Evolutionary conservation across 2,329 filamentous ascomycete species (phyloP).

Genomic region (Cadophora sp.): DNA sequence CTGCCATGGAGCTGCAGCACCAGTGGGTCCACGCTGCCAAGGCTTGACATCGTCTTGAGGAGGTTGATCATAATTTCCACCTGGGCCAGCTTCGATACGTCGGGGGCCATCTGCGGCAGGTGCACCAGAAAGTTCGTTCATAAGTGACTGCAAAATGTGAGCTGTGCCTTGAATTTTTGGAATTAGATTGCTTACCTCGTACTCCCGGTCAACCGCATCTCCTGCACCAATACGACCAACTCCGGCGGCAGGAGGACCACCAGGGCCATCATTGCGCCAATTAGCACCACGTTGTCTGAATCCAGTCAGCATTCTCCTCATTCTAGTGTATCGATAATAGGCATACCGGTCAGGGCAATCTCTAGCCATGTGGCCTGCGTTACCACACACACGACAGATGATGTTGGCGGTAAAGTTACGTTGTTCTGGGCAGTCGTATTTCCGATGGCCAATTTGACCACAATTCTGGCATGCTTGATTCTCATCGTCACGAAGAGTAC

Average conservation of each 20-base stretch:
- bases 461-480: slow-evolving; percentile 99
- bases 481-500: slow-evolving; percentile 97
- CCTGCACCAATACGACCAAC: slow-evolving; percentile 74
- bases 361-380: slow-evolving; percentile 96
- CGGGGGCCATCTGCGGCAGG: slow-evolving; percentile 67
- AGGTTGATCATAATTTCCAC: slow-evolving; percentile 61
- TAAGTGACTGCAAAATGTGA: slow-evolving; percentile 75
- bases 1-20: slow-evolving; percentile 81
- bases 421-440: slow-evolving; percentile 97
- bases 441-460: slow-evolving; percentile 97
- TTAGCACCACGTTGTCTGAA: slow-evolving; percentile 78
- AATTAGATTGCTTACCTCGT: slow-evolving; percentile 73
- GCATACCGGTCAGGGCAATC: slow-evolving; percentile 87
- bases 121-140: slow-evolving; percentile 89
- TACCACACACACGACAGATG: slow-evolving; percentile 97
- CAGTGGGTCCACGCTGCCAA: slow-evolving; percentile 87
- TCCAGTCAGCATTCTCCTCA: slow-evolving; percentile 30
- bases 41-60: slow-evolving; percentile 70
- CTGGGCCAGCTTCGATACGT: slow-evolving; percentile 84
- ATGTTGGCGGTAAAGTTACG: slow-evolving; percentile 99
- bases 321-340: not conserved
- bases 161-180: not conserved
- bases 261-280: slow-evolving; percentile 81
- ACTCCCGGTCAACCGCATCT: slow-evolving; percentile 90
- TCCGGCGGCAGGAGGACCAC: slow-evolving; percentile 54